phyloP scores from a whole-genome alignment of 345 rosid species.

The Angophora floribunda region DNA sequence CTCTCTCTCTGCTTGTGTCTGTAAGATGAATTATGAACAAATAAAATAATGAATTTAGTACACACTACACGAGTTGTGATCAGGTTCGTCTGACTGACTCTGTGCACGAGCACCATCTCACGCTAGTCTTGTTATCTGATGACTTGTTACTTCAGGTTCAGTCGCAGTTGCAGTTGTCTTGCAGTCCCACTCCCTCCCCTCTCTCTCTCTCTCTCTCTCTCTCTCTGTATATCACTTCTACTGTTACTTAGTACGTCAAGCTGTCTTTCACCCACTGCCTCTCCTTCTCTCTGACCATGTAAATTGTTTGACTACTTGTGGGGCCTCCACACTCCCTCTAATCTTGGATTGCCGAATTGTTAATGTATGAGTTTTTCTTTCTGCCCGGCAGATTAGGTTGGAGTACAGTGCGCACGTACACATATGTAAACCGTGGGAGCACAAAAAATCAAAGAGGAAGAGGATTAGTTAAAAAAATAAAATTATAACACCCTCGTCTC shows the following conservation, averaged over 20 bases:
- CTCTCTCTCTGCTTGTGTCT: neutral
- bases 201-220: neutral
- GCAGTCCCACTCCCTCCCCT: neutral
- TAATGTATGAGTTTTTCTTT: neutral
- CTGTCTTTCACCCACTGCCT: neutral
- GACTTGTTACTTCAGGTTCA: neutral
- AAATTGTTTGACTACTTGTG: neutral
- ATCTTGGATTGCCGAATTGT: neutral
- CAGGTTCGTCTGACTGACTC: neutral
- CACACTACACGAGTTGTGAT: neutral
- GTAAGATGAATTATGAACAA: neutral
- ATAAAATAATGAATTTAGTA: neutral
- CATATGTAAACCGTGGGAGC: neutral
- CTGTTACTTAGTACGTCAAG: neutral
- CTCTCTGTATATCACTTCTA: neutral
- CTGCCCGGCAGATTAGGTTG: neutral
- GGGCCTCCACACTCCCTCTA: neutral
- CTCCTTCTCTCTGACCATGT: neutral
- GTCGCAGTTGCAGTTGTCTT: neutral
- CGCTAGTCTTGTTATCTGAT: neutral
- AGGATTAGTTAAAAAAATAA: neutral
- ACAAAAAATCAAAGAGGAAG: neutral
- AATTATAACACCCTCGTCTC: neutral
- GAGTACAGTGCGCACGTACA: neutral
- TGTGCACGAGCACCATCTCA: neutral